Conservation (phyloP, 1,284 basidiomycete genomes). For the Grifola frondosa region DNA sequence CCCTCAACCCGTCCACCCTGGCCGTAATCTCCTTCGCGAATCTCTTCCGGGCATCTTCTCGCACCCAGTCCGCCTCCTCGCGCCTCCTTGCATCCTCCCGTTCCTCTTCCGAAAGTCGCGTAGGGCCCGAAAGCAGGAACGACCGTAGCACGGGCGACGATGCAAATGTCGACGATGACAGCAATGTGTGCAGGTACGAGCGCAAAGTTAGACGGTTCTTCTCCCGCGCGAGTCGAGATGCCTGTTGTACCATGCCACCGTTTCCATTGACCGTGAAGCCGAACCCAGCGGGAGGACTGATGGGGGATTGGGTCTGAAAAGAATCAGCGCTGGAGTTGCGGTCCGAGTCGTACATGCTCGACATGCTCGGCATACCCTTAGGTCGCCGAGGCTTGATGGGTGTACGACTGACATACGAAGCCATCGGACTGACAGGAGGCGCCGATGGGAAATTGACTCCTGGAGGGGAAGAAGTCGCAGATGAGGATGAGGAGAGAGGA, state of each 20-base stretch:
- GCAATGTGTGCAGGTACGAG: slow-evolving; percentile 83
- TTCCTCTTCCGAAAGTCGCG: slow-evolving; percentile 72
- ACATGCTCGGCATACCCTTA: slow-evolving; percentile 18
- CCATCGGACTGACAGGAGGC: slow-evolving; percentile 12
- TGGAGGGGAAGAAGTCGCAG: slow-evolving; percentile 6
- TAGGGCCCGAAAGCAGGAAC: slow-evolving; percentile 84
- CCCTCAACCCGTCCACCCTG: slow-evolving; percentile 85
- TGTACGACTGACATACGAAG: slow-evolving; percentile 9
- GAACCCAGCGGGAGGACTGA: slow-evolving; percentile 17
- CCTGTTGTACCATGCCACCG: slow-evolving; percentile 18
- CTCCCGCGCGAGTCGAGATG: slow-evolving; percentile 73
- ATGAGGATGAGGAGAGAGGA: slow-evolving; percentile 11
- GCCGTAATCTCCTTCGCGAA: slow-evolving; percentile 88
- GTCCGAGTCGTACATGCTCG: slow-evolving; percentile 24
- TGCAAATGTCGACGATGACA: slow-evolving; percentile 73
- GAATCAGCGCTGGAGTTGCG: slow-evolving; percentile 25
- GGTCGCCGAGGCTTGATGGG: slow-evolving; percentile 5
- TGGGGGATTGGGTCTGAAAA: slow-evolving; percentile 18
- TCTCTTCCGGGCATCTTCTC: slow-evolving; percentile 84
- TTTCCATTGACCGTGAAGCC: slow-evolving; percentile 5
- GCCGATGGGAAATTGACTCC: slow-evolving; percentile 2
- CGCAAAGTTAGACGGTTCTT: slow-evolving; percentile 95
- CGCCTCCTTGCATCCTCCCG: slow-evolving; percentile 75
- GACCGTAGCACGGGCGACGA: slow-evolving; percentile 85
- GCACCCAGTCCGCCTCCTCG: slow-evolving; percentile 86